Evolutionary conservation across 2,329 filamentous ascomycete species (phyloP).

Genomic region (Microascus cirrosus): DNA sequence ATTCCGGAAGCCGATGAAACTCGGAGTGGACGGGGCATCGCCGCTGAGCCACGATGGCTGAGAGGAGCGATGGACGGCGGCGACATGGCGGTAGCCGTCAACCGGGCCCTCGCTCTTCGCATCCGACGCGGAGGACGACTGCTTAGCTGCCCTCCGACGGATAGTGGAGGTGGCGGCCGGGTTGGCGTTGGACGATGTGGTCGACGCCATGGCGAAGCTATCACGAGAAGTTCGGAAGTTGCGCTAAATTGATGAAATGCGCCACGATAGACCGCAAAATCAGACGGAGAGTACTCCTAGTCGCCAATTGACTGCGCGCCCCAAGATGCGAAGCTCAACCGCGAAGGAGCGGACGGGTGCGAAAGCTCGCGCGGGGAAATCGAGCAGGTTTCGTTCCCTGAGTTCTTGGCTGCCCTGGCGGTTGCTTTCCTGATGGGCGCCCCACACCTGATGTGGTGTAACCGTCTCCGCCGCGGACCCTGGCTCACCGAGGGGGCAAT

Average conservation of each 20-base stretch:
- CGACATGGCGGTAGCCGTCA: conserved; percentile 82
- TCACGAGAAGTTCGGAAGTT: not conserved
- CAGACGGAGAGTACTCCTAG: not conserved
- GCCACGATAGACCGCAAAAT: not conserved
- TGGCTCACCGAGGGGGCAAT: not conserved
- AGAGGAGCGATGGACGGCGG: conserved; percentile 65
- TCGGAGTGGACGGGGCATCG: conserved; percentile 63
- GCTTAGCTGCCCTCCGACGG: conserved; percentile 6
- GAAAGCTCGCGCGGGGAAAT: not conserved
- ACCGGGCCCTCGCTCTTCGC: not conserved
- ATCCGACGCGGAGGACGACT: not conserved
- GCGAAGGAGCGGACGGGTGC: not conserved
- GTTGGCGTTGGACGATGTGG: not conserved
- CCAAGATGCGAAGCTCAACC: not conserved
- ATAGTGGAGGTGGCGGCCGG: conserved; percentile 1
- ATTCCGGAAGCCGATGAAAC: conserved; percentile 89
- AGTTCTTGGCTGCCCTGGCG: not conserved
- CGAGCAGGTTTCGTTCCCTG: not conserved
- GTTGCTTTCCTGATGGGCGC: not conserved
- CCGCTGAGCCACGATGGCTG: conserved; percentile 77
- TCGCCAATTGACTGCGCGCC: not conserved
- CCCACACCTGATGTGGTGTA: not conserved
- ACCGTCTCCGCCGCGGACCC: not conserved
- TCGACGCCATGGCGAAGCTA: not conserved
- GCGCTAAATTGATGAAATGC: not conserved